phyloP scores from a whole-genome alignment of 345 rosid genomes.

The Aquilaria yunnanensis region DNA sequence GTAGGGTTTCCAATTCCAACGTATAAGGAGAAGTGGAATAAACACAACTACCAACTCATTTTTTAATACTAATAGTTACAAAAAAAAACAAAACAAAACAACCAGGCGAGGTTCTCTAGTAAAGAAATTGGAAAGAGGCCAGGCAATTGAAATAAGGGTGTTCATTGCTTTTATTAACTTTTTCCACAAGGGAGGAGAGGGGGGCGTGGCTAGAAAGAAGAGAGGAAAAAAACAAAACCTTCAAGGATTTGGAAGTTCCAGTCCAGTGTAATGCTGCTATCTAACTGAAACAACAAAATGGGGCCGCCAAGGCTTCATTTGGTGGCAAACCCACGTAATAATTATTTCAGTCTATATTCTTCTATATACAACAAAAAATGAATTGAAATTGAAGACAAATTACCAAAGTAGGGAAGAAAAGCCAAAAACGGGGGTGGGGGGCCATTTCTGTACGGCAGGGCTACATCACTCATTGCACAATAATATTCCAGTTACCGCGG shows the following conservation, averaged over 20 bases:
- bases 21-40: too few species aligned
- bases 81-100: too few species aligned
- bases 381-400: constrained; percentile 10
- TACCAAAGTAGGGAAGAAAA: constrained; percentile 1
- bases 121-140: too few species aligned
- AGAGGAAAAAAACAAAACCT: neutral
- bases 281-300: constrained; percentile 20
- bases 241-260: neutral
- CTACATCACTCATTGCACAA: constrained; percentile 18
- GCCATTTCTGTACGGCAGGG: constrained; percentile 18
- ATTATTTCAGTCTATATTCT: constrained; percentile 17
- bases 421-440: neutral
- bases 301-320: constrained; percentile 17
- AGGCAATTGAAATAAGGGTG: too few species aligned
- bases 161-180: too few species aligned
- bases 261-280: constrained; percentile 9
- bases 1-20: too few species aligned
- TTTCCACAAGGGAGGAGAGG: neutral
- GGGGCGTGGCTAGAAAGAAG: neutral
- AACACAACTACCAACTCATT: too few species aligned
- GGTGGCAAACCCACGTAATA: constrained; percentile 21
- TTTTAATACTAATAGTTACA: too few species aligned
- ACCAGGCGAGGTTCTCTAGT: too few species aligned
- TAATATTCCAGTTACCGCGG: constrained; percentile 21
- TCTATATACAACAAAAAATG: constrained; percentile 35